These are phyloP conservation scores for Schizopora paradoxa DNA, from an alignment of 1,284 basidiomycete species.

Conservation along the genomic window DNA sequence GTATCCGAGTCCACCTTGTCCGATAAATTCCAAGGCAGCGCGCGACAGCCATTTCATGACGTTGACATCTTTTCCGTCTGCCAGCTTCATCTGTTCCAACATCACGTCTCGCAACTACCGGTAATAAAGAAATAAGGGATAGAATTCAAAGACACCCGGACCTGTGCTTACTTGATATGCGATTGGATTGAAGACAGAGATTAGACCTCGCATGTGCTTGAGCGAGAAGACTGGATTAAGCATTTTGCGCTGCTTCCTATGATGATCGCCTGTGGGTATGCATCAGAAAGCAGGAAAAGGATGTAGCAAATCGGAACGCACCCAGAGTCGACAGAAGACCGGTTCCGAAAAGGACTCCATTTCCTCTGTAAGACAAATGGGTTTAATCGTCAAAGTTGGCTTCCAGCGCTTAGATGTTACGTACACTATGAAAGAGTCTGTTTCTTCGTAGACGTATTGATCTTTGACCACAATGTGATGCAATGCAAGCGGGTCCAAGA, in stretches of 20 bases:
- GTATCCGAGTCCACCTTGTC: constrained; percentile 33
- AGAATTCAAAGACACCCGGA: no score
- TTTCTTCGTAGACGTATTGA: constrained; percentile 25
- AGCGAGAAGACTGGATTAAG: constrained; percentile 29
- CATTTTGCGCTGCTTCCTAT: constrained; percentile 26
- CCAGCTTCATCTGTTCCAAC: constrained; percentile 6
- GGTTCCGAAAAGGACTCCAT: constrained; percentile 19
- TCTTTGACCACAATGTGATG: constrained; percentile 26
- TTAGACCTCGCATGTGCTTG: constrained; percentile 25
- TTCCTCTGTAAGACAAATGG: constrained; percentile 11
- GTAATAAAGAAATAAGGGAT: neutral
- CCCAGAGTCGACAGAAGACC: constrained; percentile 21
- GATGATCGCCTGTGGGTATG: constrained; percentile 20
- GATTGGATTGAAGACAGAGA: constrained; percentile 26
- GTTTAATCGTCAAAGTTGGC: neutral
- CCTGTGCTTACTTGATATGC: constrained; percentile 20
- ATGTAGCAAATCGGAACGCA: neutral
- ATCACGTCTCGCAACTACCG: constrained; percentile 22
- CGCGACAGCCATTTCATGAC: constrained; percentile 30
- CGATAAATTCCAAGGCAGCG: constrained; percentile 33
- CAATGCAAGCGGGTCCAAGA: constrained; percentile 24
- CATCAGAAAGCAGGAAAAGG: neutral
- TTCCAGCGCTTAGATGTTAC: neutral
- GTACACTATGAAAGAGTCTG: constrained; percentile 19
- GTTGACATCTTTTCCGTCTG: constrained; percentile 26